A percentile compares a stretch with the other conserved stretches of the same genome.
These are phyloP conservation scores for Geoglossum cookeanum DNA, from an alignment of 2,329 filamentous ascomycete genomes.

Conservation along the genomic window DNA sequence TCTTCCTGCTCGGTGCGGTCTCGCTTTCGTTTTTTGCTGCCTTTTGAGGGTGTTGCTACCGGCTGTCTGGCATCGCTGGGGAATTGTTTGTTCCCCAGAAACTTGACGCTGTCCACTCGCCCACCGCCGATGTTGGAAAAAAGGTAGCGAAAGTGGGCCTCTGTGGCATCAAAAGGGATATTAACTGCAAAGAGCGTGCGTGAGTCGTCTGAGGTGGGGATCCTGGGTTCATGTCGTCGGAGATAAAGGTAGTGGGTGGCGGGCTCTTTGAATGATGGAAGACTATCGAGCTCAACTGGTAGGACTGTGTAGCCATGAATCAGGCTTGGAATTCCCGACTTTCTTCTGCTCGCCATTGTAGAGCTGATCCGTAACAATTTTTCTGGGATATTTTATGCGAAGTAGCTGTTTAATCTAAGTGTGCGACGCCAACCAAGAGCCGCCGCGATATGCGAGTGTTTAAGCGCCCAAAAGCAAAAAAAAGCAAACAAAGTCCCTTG, in stretches of 20 bases:
- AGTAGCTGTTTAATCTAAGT: neutral
- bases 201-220: conserved; percentile 50
- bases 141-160: conserved; percentile 53
- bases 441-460: too few species aligned
- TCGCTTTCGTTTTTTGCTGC: conserved; percentile 35
- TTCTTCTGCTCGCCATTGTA: neutral
- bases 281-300: conserved; percentile 43
- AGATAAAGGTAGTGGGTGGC: conserved; percentile 74
- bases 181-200: conserved; percentile 86
- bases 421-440: too few species aligned
- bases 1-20: conserved; percentile 34
- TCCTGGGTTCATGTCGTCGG: conserved; percentile 62
- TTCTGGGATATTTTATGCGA: neutral
- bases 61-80: conserved; percentile 12
- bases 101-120: conserved; percentile 57
- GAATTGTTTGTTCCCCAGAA: conserved; percentile 28
- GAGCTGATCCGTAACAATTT: neutral
- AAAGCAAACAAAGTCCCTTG: too few species aligned
- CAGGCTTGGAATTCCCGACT: conserved; percentile 15
- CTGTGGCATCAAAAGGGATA: conserved; percentile 65
- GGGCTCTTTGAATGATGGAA: conserved; percentile 40
- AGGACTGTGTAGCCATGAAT: conserved; percentile 49
- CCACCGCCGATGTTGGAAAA: conserved; percentile 45
- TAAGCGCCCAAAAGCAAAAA: too few species aligned
- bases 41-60: conserved; percentile 2